Conservation (phyloP, 2,329 filamentous ascomycete genomes). For the Fusarium humuli region DNA sequence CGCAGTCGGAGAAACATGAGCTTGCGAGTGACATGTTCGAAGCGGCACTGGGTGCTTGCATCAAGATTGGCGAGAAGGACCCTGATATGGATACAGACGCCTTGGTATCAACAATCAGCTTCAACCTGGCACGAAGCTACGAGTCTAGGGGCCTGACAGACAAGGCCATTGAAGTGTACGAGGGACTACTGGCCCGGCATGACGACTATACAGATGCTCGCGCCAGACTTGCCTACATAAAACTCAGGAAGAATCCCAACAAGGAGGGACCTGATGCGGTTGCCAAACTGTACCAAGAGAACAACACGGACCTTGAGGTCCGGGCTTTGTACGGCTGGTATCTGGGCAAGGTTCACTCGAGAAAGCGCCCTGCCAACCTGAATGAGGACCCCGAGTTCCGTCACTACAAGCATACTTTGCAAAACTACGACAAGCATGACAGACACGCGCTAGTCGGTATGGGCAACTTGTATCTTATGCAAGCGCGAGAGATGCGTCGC, state of each 20-base stretch:
- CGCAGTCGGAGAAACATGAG: constrained; percentile 84
- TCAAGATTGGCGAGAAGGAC: constrained; percentile 81
- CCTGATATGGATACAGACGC: constrained; percentile 86
- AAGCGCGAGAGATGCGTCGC: constrained; percentile 93
- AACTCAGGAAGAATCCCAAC: constrained; percentile 80
- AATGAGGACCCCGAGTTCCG: constrained; percentile 91
- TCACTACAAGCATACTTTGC: constrained; percentile 95
- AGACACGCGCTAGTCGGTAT: constrained; percentile 96
- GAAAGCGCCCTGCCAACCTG: constrained; percentile 83
- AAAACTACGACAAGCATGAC: constrained; percentile 96
- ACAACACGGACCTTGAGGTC: constrained; percentile 88
- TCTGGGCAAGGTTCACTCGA: constrained; percentile 80
- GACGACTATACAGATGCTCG: constrained; percentile 92
- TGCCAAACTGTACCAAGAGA: constrained; percentile 84
- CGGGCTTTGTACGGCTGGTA: constrained; percentile 96
- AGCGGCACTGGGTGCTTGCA: constrained; percentile 87
- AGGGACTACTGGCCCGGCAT: constrained; percentile 85
- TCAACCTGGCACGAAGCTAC: constrained; percentile 93
- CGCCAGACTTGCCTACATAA: constrained; percentile 89
- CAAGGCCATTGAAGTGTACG: constrained; percentile 88
- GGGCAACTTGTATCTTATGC: constrained; percentile 90
- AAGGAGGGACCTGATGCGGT: constrained; percentile 90
- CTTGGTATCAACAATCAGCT: constrained; percentile 94
- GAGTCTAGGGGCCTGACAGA: constrained; percentile 85
- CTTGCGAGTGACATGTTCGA: constrained; percentile 90